Percentiles rank a stretch among this genome's conserved stretches.
These are phyloP conservation scores for Candida methanosorbosa DNA, from an alignment of 805 yeast genomes.

Conservation along the genomic window DNA sequence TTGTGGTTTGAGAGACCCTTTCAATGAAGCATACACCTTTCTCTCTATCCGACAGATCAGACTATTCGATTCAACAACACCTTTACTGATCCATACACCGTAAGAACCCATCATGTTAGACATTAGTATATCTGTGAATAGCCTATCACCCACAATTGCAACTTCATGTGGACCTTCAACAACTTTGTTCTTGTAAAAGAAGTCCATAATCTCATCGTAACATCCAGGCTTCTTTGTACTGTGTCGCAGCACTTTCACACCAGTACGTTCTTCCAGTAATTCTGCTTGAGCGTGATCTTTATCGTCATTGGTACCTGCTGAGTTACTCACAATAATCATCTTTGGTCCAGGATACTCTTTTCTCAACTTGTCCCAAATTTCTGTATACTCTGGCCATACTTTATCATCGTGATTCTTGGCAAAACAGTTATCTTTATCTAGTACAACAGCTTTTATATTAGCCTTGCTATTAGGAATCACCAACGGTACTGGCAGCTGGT, in stretches of 20 bases:
- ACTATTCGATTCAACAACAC: constrained; percentile 51
- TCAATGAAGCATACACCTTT: constrained; percentile 9
- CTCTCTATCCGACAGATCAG: constrained; percentile 49
- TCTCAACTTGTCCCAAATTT: constrained; percentile 47
- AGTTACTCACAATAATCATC: constrained; percentile 76
- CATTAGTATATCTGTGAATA: constrained; percentile 88
- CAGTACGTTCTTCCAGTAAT: constrained; percentile 51
- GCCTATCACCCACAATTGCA: constrained; percentile 83
- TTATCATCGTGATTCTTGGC: constrained; percentile 74
- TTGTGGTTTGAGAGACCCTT: not conserved
- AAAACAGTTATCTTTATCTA: constrained; percentile 94
- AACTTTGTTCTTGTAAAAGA: constrained; percentile 43
- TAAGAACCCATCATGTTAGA: constrained; percentile 88
- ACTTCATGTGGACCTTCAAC: constrained; percentile 48
- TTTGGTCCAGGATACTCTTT: constrained; percentile 52
- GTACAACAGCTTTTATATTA: constrained; percentile 65
- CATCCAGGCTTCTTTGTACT: constrained; percentile 80
- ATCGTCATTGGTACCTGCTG: constrained; percentile 88
- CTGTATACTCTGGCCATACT: constrained; percentile 66
- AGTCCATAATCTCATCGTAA: constrained; percentile 52
- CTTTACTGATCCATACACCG: constrained; percentile 77
- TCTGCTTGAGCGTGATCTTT: constrained; percentile 47
- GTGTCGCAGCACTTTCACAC: constrained; percentile 64
- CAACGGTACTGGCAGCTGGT: constrained; percentile 19
- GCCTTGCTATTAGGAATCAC: constrained; percentile 10